Evolutionary conservation across 179 eudicot species (phyloP).

Genomic region (Vitellaria paradoxa): DNA sequence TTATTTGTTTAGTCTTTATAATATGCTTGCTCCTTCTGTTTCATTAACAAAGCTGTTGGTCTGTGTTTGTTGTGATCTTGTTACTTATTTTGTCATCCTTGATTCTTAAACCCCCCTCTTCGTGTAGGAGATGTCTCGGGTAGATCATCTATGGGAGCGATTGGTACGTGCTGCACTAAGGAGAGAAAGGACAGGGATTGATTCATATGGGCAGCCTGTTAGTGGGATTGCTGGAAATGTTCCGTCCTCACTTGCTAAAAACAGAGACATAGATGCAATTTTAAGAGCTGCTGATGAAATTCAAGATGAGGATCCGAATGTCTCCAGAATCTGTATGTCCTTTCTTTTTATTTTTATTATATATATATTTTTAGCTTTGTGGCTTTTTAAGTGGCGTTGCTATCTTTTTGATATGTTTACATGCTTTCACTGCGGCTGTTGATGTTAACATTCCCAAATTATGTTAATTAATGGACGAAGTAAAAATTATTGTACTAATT

Average conservation of each 20-base stretch:
- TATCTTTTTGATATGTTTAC: background rate
- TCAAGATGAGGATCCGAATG: conserved; percentile 87
- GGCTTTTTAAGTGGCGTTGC: background rate
- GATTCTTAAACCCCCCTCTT: no score
- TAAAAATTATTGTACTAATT: no score
- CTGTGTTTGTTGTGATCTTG: no score
- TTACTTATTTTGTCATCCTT: no score
- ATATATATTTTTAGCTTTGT: background rate
- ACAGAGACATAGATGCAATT: conserved; percentile 82
- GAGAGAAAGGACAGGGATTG: conserved; percentile 62
- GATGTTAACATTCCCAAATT: background rate
- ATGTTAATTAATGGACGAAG: no score
- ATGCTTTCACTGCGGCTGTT: background rate
- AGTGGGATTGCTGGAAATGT: conserved; percentile 92
- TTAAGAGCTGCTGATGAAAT: conserved; percentile 96
- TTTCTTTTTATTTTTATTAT: background rate
- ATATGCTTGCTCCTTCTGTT: no score
- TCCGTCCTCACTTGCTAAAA: conserved; percentile 83
- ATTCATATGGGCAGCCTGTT: conserved; percentile 67
- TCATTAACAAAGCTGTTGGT: no score
- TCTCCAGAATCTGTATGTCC: conserved; percentile 81
- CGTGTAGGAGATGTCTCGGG: conserved; percentile 76
- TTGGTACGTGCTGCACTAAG: conserved; percentile 89
- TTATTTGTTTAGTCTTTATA: no score
- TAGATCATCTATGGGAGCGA: conserved; percentile 92